Base-by-base conservation (phyloP, 1,284 basidiomycete genomes). In the Psilocybe mexicana region DNA sequence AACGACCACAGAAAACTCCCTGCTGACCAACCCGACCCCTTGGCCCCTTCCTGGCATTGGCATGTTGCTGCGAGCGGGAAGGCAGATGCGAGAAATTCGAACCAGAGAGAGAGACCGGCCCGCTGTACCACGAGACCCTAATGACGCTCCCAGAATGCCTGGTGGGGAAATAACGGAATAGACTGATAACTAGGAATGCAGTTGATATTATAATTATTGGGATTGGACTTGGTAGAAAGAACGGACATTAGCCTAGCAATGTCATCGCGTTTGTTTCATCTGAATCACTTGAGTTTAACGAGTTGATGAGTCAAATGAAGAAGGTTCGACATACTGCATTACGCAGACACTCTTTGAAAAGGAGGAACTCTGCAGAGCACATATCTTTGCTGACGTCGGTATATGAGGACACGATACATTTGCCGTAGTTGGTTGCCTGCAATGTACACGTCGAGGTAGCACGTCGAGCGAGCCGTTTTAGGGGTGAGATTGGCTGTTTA, bases 281-380 rank as follows among this genome's bases (percentile, higher is more conserved):
- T 90, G 59, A 42, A 18, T 43, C 24, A 50, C 35, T 12, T 48
- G n/a, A 56, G 12, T 55, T 30, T 30, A 12, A 54, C 14, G n/a
- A 36, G 51, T 6, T 25, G 1, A 12, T 40, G 5, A 23, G 46
- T 47, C 10, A 43, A 26, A 23, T 18, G 42, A 18, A 2, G 38
- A 6, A 50, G 8, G 43, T 56, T 56, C 50, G 36, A 74, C 77
- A 49, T 66, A 93, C 92, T 56, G 86, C 84, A 64, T 84, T 78
- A 47, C 85, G 84, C 45, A 94, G 70, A 70, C 92, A 94, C 46
- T 80, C 73, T 36, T 85, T 86, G 68, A 95, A 95, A 62, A 81
- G 81, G 5, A 79, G 78, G 62, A 94, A 95, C 71, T 94, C 91
- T 11, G 82, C 80, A 57, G 85, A 83, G 74, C 93, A 95, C 57